Base-by-base conservation (phyloP, 768 basidiomycete genomes). In the Boletus insuetus region DNA sequence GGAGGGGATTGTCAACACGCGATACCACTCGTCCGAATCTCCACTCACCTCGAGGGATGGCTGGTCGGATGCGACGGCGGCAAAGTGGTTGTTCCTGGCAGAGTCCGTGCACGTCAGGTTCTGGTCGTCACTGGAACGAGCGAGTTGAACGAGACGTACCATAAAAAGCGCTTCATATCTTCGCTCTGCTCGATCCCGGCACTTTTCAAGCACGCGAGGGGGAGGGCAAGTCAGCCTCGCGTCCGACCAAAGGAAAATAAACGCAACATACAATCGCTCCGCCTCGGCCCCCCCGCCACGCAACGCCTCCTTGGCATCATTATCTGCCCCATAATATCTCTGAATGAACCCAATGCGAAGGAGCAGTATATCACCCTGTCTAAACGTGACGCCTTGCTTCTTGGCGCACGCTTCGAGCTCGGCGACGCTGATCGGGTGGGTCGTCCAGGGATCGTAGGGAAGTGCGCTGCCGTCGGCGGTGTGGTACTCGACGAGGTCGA, bases 141-240 rank as follows among this genome's bases (percentile, higher is more conserved):
- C 49, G 0, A 12, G 19, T 39, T n/a, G 31, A 6, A n/a, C 3
- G 13, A 13, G 65, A 37, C 74, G 16, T 63, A 84, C 85, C 86
- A 89, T n/a, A 87, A 68, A 71, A 86, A 87, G 10, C 80, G 77
- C 59, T 86, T 87, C 85, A 86, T 85, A 40, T 83, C 84, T 17
- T 85, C 82, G 22, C 79, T 76, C 65, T 86, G 84, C 55, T 86
- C 84, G 45, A 88, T 81, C 3, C 86, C 85, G 39, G 86, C 83
- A 59, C 85, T 86, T 19, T 16, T 9, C 7, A 9, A 8, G 26
- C 26, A 26, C 26, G 26, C 26, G 26, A 1, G 4, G 9, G 29
- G 8, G 29, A 9, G 29, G 29, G 2, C 29, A 9, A 29, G 29
- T 29, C 29, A 29, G 29, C 8, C 29, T 29, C 29, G 29, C 29